A percentile compares a stretch with the other conserved stretches of the same genome.
Conservation (phyloP, 257 asterid species). For the Salvia splendens region DNA sequence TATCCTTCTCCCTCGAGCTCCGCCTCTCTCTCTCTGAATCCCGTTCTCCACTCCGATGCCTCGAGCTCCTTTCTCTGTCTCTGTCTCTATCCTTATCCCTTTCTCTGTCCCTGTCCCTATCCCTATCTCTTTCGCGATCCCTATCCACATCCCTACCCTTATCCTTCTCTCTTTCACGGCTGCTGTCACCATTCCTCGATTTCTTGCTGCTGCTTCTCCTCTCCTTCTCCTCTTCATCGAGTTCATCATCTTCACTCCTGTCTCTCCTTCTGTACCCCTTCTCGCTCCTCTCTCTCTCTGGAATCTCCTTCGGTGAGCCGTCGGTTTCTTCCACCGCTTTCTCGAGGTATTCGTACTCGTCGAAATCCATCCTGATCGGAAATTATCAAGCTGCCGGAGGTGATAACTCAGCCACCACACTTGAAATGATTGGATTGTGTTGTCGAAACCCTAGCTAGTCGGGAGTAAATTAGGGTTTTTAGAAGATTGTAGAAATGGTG, state of each 20-base stretch:
- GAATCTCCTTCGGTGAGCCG: conserved; percentile 55
- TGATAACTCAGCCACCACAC: conserved; percentile 1
- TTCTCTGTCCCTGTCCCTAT: conserved; percentile 37
- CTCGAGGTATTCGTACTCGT: conserved; percentile 97
- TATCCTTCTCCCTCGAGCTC: conserved; percentile 54
- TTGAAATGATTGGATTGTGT: conserved; percentile 13
- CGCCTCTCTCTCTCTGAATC: conserved; percentile 54
- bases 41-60: conserved; percentile 59
- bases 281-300: conserved; percentile 60
- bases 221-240: conserved; percentile 67
- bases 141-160: conserved; percentile 44
- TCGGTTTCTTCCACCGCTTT: conserved; percentile 87
- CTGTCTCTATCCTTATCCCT: conserved; percentile 50
- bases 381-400: conserved; percentile 19
- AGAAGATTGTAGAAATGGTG: neutral
- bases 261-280: conserved; percentile 73
- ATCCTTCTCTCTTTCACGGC: conserved; percentile 52
- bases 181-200: conserved; percentile 65
- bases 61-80: conserved; percentile 69
- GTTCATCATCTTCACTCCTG: conserved; percentile 59
- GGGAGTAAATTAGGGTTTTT: conserved; percentile 37
- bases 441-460: conserved; percentile 38
- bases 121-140: conserved; percentile 48
- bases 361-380: conserved; percentile 70
- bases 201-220: conserved; percentile 69